Percentiles rank a stretch among this genome's conserved stretches.
phyloP scores from a whole-genome alignment of 352 stramenopile genomes.

The Globisporangium heterothallicum region DNA sequence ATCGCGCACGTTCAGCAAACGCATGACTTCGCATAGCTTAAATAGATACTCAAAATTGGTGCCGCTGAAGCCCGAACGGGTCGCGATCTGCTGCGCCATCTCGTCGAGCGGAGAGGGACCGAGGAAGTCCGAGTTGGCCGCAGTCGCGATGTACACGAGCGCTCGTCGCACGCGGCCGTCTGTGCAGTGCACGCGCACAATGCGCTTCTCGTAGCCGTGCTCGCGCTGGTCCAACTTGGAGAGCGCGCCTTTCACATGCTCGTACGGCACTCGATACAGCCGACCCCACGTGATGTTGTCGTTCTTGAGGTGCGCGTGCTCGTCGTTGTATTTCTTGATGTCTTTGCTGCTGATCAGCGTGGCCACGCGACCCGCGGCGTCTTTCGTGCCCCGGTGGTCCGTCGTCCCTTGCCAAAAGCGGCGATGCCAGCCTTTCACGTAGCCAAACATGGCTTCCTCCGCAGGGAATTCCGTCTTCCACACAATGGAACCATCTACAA shows the following conservation, averaged over 20 bases:
- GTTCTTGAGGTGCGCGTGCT: constrained; percentile 51
- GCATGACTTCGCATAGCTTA: constrained; percentile 78
- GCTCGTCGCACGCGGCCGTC: constrained; percentile 61
- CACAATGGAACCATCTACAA: constrained; percentile 21
- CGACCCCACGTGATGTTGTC: constrained; percentile 80
- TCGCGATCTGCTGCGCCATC: constrained; percentile 81
- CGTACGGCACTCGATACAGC: constrained; percentile 79
- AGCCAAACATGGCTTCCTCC: constrained; percentile 26
- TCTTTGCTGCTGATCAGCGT: constrained; percentile 80
- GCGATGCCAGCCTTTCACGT: constrained; percentile 80
- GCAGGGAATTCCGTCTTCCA: constrained; percentile 30
- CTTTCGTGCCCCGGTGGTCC: constrained; percentile 78
- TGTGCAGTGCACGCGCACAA: constrained; percentile 73
- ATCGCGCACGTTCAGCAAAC: constrained; percentile 61
- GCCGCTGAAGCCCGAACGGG: constrained; percentile 56
- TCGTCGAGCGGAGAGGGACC: constrained; percentile 59
- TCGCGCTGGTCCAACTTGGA: constrained; percentile 82
- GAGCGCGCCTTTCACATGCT: constrained; percentile 71
- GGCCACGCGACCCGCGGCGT: constrained; percentile 74
- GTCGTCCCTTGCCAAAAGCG: constrained; percentile 89
- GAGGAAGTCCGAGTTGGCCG: constrained; percentile 80
- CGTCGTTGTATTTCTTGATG: constrained; percentile 71
- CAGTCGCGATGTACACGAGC: constrained; percentile 81
- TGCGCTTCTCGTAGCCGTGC: constrained; percentile 74
- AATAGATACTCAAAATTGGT: constrained; percentile 86